phyloP scores from a whole-genome alignment of 2,329 filamentous ascomycete species.

The Calonectria crousiana region DNA sequence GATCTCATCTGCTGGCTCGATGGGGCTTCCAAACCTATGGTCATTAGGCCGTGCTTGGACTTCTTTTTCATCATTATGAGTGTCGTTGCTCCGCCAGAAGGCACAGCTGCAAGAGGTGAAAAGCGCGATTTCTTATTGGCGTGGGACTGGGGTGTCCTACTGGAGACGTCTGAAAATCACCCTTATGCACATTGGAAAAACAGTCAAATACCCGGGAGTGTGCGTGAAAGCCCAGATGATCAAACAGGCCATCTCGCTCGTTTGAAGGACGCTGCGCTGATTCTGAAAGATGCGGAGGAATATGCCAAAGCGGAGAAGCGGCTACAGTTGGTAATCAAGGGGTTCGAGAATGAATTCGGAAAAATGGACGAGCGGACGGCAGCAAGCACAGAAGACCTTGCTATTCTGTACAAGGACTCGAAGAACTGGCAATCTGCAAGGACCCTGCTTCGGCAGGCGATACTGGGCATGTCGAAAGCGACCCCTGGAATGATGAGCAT shows the following conservation, averaged over 20 bases:
- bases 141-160: not conserved
- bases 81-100: not conserved
- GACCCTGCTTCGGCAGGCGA: not conserved
- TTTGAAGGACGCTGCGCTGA: not conserved
- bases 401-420: not conserved
- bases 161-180: not conserved
- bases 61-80: not conserved
- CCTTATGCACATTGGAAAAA: not conserved
- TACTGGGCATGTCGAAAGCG: not conserved
- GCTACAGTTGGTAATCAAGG: not conserved
- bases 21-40: not conserved
- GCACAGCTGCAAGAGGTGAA: not conserved
- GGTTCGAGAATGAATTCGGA: not conserved
- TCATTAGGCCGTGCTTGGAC: not conserved
- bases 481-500: not conserved
- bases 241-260: not conserved
- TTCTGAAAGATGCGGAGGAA: not conserved
- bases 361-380: not conserved
- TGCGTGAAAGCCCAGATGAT: not conserved
- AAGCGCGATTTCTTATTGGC: not conserved
- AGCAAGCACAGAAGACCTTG: not conserved
- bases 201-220: not conserved
- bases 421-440: not conserved
- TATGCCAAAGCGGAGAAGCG: not conserved
- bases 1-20: not conserved